phyloP scores from a whole-genome alignment of 2,329 filamentous ascomycete genomes.

The Fusarium udum region DNA sequence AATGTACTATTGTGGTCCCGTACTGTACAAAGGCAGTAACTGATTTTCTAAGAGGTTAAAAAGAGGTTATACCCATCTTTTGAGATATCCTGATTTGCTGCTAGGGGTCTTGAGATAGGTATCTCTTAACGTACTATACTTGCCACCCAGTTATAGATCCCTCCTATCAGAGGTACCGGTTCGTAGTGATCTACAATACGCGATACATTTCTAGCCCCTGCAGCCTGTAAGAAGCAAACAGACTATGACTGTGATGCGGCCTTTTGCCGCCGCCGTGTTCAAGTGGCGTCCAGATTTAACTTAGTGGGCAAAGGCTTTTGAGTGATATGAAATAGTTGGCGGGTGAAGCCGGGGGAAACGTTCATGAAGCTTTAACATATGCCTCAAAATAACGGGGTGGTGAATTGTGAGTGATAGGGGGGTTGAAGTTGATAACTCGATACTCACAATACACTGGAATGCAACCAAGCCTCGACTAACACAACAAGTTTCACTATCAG shows the following conservation, averaged over 20 bases:
- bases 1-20: no score
- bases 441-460: not conserved
- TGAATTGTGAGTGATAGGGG: not conserved
- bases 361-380: conserved; percentile 13
- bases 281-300: conserved; percentile 8
- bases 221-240: not conserved
- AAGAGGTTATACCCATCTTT: no score
- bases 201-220: no score
- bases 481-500: not conserved
- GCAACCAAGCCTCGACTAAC: not conserved
- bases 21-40: no score
- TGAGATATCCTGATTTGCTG: no score
- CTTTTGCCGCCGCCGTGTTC: not conserved
- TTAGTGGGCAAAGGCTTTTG: conserved; percentile 11
- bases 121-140: no score
- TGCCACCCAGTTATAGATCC: no score
- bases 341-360: conserved; percentile 3
- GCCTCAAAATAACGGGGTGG: conserved; percentile 3
- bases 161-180: no score
- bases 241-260: not conserved
- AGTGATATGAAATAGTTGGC: not conserved
- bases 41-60: no score
- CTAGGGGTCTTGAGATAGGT: no score
- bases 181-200: no score
- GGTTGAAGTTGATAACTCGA: not conserved